These are phyloP conservation scores for Exophiala alcalophila DNA, from an alignment of 2,329 filamentous ascomycete species.

Conservation along the genomic window DNA sequence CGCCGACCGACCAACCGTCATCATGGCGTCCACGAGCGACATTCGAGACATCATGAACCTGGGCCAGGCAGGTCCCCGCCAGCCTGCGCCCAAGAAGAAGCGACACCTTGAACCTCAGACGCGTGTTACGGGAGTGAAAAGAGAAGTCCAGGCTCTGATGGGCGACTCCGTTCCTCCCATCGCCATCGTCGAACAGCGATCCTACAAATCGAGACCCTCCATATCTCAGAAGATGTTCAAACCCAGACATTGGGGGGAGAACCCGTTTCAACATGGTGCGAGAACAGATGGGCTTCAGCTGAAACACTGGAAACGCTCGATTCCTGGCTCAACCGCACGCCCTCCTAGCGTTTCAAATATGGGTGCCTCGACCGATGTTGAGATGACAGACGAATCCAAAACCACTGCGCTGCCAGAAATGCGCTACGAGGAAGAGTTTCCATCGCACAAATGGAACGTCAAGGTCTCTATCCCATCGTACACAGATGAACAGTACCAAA, in stretches of 20 bases:
- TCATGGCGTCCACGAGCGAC: constrained; percentile 69
- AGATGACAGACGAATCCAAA: constrained; percentile 31
- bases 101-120: constrained; percentile 59
- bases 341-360: constrained; percentile 27
- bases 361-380: constrained; percentile 32
- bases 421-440: constrained; percentile 46
- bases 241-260: constrained; percentile 30
- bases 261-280: constrained; percentile 72
- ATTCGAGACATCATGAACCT: constrained; percentile 86
- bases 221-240: constrained; percentile 29
- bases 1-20: constrained; percentile 3
- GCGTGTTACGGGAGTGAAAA: constrained; percentile 45
- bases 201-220: constrained; percentile 44
- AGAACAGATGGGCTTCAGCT: constrained; percentile 69
- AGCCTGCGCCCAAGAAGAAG: constrained; percentile 66
- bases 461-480: constrained; percentile 75
- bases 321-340: constrained; percentile 28
- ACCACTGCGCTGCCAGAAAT: constrained; percentile 34
- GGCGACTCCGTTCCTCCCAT: constrained; percentile 52
- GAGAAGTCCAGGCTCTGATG: constrained; percentile 51
- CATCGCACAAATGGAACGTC: constrained; percentile 86
- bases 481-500: constrained; percentile 80
- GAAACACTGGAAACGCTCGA: constrained; percentile 75
- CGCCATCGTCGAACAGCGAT: constrained; percentile 49
- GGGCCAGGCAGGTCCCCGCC: constrained; percentile 56